phyloP scores from a whole-genome alignment of 495 filamentous ascomycete genomes.

The Cenococcum geophilum region DNA sequence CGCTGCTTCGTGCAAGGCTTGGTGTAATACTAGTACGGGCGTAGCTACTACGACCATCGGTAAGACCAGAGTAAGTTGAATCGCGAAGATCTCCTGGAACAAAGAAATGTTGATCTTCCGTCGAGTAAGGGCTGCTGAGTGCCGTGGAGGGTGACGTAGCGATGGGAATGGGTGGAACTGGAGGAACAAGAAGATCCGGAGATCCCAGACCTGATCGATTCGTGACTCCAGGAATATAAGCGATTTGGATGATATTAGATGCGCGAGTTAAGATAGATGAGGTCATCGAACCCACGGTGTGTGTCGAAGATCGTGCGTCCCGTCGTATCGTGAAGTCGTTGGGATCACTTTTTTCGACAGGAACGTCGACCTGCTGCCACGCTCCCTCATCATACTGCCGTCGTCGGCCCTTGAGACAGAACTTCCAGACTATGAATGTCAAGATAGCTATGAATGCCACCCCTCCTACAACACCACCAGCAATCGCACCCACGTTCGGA shows the following conservation, averaged over 20 bases:
- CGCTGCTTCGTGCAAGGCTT: constrained; percentile 63
- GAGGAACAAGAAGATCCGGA: constrained; percentile 76
- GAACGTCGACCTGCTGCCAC: constrained; percentile 46
- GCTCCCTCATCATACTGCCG: constrained; percentile 53
- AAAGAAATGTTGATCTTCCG: constrained; percentile 81
- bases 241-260: constrained; percentile 98
- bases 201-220: constrained; percentile 81
- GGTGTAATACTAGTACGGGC: constrained; percentile 53
- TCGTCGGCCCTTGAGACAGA: constrained; percentile 75
- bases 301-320: constrained; percentile 69
- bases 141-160: constrained; percentile 46
- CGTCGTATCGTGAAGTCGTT: constrained; percentile 53
- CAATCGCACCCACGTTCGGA: constrained; percentile 71
- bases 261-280: constrained; percentile 92
- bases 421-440: constrained; percentile 78
- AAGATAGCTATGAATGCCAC: constrained; percentile 60
- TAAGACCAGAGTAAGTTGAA: constrained; percentile 67
- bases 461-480: constrained; percentile 77
- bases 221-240: constrained; percentile 95
- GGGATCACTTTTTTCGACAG: constrained; percentile 47
- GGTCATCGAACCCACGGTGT: constrained; percentile 85
- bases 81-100: constrained; percentile 87
- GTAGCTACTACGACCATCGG: constrained; percentile 57
- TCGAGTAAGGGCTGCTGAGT: constrained; percentile 49
- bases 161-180: constrained; percentile 85